A percentile compares a stretch with the other conserved stretches of the same genome.
Conservation (phyloP, 805 yeast species). For the Zygotorulaspora chibaensis region DNA sequence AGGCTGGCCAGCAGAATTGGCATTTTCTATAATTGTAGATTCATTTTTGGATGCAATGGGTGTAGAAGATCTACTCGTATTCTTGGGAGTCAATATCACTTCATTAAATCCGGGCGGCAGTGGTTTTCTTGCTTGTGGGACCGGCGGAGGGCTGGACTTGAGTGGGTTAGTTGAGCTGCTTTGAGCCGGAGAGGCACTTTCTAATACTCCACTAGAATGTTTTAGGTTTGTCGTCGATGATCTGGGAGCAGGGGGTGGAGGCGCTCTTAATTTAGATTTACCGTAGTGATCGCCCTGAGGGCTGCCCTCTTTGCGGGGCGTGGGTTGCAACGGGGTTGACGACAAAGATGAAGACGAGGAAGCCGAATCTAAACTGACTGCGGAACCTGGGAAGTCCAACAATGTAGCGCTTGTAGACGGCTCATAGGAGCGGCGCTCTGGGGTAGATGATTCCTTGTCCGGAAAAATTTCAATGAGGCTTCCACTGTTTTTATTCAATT, state of each 20-base stretch:
- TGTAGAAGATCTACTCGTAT: conserved; percentile 19
- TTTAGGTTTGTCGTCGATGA: conserved; percentile 3
- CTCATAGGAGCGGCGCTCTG: conserved; percentile 5
- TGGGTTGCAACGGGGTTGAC: conserved; percentile 17
- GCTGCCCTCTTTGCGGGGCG: conserved; percentile 9
- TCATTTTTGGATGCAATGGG: conserved; percentile 17
- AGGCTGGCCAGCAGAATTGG: conserved; percentile 8
- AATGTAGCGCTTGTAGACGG: conserved; percentile 9
- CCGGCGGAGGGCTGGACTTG: conserved; percentile 29
- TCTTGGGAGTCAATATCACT: conserved; percentile 34
- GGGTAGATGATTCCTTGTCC: conserved; percentile 6
- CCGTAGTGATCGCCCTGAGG: conserved; percentile 6
- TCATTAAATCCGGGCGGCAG: conserved; percentile 40
- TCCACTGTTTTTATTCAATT: conserved; percentile 11
- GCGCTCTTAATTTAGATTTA: conserved; percentile 19
- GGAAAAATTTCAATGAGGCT: conserved; percentile 8
- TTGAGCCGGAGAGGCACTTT: neutral
- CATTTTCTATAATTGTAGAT: conserved; percentile 19
- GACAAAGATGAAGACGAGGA: conserved; percentile 7
- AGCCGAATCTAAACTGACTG: conserved; percentile 2
- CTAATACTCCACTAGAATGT: neutral
- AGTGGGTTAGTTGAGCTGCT: neutral
- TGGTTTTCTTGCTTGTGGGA: conserved; percentile 32
- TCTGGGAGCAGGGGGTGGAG: conserved; percentile 20
- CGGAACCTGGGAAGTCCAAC: conserved; percentile 10